These are phyloP conservation scores for Corymbia calophylla DNA, from an alignment of 441 rosid genomes.

Conservation along the genomic window DNA sequence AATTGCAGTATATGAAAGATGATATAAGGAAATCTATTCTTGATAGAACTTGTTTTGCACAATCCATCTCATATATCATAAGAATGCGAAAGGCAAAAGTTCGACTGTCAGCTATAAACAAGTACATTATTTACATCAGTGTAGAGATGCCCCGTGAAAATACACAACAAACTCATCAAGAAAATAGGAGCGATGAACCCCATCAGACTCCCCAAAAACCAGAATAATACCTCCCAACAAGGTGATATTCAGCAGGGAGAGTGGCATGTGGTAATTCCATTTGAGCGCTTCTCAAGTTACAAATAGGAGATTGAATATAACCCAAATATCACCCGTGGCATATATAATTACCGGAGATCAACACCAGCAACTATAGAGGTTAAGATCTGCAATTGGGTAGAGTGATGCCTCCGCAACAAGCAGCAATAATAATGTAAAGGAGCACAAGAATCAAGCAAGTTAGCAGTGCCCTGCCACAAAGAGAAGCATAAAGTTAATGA, in stretches of 20 bases:
- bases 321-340: constrained; percentile 1
- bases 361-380: constrained; percentile 1
- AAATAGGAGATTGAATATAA: not conserved
- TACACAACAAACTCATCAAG: not conserved
- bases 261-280: not conserved
- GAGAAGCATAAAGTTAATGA: not conserved
- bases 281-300: not conserved
- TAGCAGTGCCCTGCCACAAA: constrained; percentile 64
- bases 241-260: not conserved
- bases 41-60: not conserved
- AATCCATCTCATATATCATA: not conserved
- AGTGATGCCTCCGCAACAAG: constrained; percentile 87
- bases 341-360: constrained; percentile 5
- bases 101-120: not conserved
- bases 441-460: constrained; percentile 70
- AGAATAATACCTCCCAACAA: not conserved
- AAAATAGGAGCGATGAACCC: not conserved
- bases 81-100: not conserved
- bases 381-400: constrained; percentile 92
- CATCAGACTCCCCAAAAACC: not conserved
- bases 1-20: not conserved
- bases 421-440: constrained; percentile 82
- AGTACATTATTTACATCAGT: not conserved
- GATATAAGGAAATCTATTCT: not conserved
- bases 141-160: not conserved